Evolutionary conservation across 2,329 filamentous ascomycete genomes (phyloP).

Genomic region (Colletotrichum scovillei): DNA sequence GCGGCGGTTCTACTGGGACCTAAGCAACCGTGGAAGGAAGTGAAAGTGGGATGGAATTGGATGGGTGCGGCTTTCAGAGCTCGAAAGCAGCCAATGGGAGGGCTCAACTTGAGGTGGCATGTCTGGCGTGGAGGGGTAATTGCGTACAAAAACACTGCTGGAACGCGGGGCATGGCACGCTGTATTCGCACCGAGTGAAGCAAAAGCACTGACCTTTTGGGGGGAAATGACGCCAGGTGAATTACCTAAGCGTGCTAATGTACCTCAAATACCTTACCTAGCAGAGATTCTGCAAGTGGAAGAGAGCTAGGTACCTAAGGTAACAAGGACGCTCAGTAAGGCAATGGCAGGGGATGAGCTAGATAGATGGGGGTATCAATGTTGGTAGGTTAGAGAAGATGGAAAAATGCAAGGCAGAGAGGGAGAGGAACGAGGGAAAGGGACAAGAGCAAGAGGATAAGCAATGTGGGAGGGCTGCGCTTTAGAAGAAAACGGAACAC

Average conservation of each 20-base stretch:
- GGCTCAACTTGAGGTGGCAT: conserved; percentile 16
- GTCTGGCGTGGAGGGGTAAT: conserved; percentile 35
- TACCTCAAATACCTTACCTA: not conserved
- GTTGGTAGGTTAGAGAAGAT: not conserved
- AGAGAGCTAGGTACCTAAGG: not conserved
- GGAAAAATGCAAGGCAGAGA: not conserved
- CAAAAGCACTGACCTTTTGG: conserved; percentile 26
- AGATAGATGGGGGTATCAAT: not conserved
- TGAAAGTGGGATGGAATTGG: not conserved
- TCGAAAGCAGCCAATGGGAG: conserved; percentile 22
- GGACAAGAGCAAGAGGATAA: not conserved
- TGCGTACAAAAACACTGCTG: conserved; percentile 14
- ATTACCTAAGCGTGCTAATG: not conserved
- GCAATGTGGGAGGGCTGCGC: not conserved
- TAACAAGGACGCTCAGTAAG: not conserved
- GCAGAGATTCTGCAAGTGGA: not conserved
- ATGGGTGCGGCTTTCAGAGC: conserved; percentile 15
- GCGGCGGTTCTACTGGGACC: conserved; percentile 4
- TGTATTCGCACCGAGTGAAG: not conserved
- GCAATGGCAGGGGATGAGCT: not conserved
- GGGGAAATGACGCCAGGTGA: conserved; percentile 7
- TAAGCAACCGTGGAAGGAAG: not conserved
- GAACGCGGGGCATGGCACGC: conserved; percentile 25
- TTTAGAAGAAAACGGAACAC: not conserved
- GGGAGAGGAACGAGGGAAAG: not conserved